A percentile compares a stretch with the other conserved stretches of the same genome.
These are phyloP conservation scores for Licmophora abbreviata DNA, from an alignment of 108 stramenopile genomes.

Conservation along the genomic window DNA sequence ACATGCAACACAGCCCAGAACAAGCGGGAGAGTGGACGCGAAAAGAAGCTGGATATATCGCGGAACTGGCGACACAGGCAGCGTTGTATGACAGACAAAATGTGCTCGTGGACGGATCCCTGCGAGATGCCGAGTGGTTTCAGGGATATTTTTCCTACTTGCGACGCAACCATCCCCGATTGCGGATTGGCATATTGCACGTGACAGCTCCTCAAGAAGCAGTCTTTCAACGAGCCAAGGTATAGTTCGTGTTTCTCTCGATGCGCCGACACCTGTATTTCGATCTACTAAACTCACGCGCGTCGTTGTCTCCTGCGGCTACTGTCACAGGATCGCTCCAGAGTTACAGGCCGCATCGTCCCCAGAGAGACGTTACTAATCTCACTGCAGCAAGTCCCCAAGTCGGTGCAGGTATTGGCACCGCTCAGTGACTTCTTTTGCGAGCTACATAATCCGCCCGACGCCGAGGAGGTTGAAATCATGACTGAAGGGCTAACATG, in stretches of 20 bases:
- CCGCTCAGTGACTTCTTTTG: slow-evolving; percentile 38
- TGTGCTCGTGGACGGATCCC: slow-evolving; percentile 79
- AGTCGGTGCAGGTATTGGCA: slow-evolving; percentile 28
- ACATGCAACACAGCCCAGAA: slow-evolving; percentile 28
- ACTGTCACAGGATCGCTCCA: slow-evolving; percentile 29
- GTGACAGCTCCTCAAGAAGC: slow-evolving; percentile 47
- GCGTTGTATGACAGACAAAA: slow-evolving; percentile 53
- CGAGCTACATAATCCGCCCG: slow-evolving; percentile 28
- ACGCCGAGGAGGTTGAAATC: slow-evolving; percentile 17
- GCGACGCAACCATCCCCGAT: slow-evolving; percentile 24
- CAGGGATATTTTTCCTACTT: slow-evolving; percentile 45
- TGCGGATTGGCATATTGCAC: slow-evolving; percentile 62
- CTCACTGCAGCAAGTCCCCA: slow-evolving; percentile 45
- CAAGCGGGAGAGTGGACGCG: slow-evolving; percentile 49
- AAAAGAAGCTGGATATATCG: slow-evolving; percentile 63
- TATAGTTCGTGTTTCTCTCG: no score
- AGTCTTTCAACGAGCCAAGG: slow-evolving; percentile 45
- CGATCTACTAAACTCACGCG: neutral
- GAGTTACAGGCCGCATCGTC: slow-evolving; percentile 43
- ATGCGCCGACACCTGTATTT: neutral
- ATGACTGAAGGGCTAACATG: slow-evolving; percentile 26
- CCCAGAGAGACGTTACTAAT: slow-evolving; percentile 33
- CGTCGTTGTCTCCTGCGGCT: neutral
- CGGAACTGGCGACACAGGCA: slow-evolving; percentile 52
- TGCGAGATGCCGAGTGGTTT: slow-evolving; percentile 77